Percentiles rank a stretch among this genome's conserved stretches.
phyloP scores from a whole-genome alignment of 2,329 filamentous ascomycete genomes.

The Rosellinia necatrix region DNA sequence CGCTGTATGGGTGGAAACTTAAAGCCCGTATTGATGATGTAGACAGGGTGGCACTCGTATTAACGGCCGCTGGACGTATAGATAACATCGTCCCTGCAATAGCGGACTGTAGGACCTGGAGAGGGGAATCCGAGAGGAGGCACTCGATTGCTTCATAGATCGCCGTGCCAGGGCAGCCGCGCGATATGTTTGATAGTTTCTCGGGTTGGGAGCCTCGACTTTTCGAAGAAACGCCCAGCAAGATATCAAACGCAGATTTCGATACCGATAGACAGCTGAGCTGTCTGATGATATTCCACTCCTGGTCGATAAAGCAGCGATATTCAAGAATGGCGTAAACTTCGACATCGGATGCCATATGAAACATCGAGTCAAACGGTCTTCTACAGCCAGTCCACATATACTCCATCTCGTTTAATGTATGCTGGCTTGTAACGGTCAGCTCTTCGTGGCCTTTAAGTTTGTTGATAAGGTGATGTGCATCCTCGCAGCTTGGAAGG shows the following conservation, averaged over 20 bases:
- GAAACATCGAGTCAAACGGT: background rate
- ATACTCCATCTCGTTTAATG: conserved; percentile 15
- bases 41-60: background rate
- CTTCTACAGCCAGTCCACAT: conserved; percentile 19
- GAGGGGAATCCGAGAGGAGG: conserved; percentile 3
- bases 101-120: background rate
- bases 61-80: background rate
- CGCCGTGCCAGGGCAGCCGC: background rate
- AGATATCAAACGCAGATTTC: conserved; percentile 1
- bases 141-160: conserved; percentile 11
- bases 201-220: background rate
- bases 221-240: background rate
- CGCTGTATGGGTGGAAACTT: background rate
- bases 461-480: background rate
- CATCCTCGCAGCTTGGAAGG: background rate
- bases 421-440: conserved; percentile 13
- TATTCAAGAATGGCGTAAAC: conserved; percentile 10
- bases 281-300: conserved; percentile 6
- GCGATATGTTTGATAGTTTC: background rate
- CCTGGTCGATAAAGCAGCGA: conserved; percentile 6
- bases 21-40: background rate
- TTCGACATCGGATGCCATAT: conserved; percentile 1
- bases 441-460: background rate
- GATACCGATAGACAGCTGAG: conserved; percentile 3
- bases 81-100: background rate